phyloP scores from a whole-genome alignment of 371 early-diverging fungal genomes.

The Syncephalastrum monosporum region DNA sequence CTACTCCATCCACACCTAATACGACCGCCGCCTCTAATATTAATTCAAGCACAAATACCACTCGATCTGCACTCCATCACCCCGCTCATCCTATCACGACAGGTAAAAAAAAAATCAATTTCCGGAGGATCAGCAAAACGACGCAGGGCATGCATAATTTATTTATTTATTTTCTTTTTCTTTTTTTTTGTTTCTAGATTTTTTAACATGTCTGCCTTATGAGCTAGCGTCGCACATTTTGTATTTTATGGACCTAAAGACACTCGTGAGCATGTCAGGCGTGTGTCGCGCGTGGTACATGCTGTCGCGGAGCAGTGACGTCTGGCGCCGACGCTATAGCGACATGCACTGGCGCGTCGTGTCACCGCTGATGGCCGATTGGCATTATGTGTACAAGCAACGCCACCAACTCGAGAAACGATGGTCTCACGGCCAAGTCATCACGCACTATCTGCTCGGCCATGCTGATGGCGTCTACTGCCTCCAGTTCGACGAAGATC shows the following conservation, averaged over 20 bases:
- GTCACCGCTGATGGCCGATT: conserved; percentile 8
- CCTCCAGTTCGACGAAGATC: conserved; percentile 82
- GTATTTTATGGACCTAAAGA: conserved; percentile 12
- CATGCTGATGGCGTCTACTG: conserved; percentile 95
- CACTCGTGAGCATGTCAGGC: conserved; percentile 6
- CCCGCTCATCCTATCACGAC: no score
- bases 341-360: conserved; percentile 15
- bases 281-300: conserved; percentile 11
- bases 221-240: conserved; percentile 19
- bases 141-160: no score
- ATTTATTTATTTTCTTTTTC: not conserved
- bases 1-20: no score
- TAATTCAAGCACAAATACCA: no score
- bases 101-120: no score
- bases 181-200: conserved; percentile 9
- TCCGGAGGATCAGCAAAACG: no score
- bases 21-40: no score
- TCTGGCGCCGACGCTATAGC: conserved; percentile 15
- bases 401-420: conserved; percentile 19
- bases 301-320: conserved; percentile 14
- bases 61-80: no score
- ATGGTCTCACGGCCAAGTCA: conserved; percentile 14
- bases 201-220: conserved; percentile 16
- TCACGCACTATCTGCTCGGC: conserved; percentile 46
- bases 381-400: conserved; percentile 37